Percentiles rank a stretch among this genome's conserved stretches.
Conservation (phyloP, 1,284 basidiomycete species). For the Ustilago crameri region DNA sequence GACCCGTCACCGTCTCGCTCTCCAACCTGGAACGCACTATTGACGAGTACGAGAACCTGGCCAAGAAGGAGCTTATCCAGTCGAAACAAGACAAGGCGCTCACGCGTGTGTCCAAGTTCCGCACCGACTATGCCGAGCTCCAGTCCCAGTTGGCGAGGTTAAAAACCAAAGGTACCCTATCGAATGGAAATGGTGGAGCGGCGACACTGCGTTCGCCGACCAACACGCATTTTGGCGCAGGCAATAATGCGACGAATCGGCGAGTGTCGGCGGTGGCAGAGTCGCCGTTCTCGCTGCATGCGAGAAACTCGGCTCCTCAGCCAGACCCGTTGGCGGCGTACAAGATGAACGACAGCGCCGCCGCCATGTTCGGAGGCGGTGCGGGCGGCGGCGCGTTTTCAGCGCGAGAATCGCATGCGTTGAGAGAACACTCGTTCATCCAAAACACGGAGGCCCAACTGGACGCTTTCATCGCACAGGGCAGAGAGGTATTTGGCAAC, state of each 20-base stretch:
- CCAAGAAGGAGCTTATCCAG: constrained; percentile 62
- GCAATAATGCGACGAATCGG: constrained; percentile 13
- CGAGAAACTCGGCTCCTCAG: constrained; percentile 34
- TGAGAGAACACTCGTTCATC: constrained; percentile 66
- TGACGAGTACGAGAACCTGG: constrained; percentile 67
- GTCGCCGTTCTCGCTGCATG: constrained; percentile 57
- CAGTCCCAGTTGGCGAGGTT: constrained; percentile 42
- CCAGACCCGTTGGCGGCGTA: constrained; percentile 62
- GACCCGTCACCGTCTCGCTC: constrained; percentile 59
- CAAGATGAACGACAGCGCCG: constrained; percentile 59
- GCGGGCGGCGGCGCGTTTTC: constrained; percentile 18
- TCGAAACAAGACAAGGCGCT: constrained; percentile 67
- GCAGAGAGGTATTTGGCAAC: constrained; percentile 65
- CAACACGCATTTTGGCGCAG: constrained; percentile 15
- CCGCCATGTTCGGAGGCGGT: constrained; percentile 59
- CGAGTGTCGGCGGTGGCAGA: constrained; percentile 38
- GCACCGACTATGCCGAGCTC: constrained; percentile 60
- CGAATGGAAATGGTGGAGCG: neutral
- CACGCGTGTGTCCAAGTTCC: constrained; percentile 58
- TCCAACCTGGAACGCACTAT: constrained; percentile 61
- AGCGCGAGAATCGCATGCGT: constrained; percentile 60
- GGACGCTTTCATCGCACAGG: constrained; percentile 66
- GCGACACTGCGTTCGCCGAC: constrained; percentile 23
- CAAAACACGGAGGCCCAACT: constrained; percentile 64
- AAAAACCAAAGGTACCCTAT: constrained; percentile 38